Evolutionary conservation across 192 early-diverging fungal genomes (phyloP).

Genomic region (Coemansia sp.): DNA sequence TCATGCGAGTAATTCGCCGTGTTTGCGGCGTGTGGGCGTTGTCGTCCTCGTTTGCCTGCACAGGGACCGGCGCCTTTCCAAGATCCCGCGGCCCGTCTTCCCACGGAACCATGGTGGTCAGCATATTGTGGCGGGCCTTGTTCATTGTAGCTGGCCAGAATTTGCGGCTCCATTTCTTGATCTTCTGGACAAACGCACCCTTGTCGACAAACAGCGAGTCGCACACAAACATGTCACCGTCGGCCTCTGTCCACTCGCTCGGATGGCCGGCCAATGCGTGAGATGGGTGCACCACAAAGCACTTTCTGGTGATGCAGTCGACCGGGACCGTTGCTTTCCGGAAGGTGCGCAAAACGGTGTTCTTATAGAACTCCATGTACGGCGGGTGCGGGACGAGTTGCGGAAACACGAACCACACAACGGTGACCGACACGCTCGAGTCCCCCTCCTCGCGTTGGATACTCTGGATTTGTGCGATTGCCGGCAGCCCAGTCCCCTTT

Average conservation of each 20-base stretch:
- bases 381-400: conserved; percentile 35
- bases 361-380: conserved; percentile 41
- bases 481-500: conserved; percentile 16
- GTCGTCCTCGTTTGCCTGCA: conserved; percentile 11
- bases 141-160: conserved; percentile 40
- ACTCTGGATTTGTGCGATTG: conserved; percentile 38
- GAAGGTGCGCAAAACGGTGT: conserved; percentile 35
- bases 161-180: conserved; percentile 31
- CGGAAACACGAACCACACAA: conserved; percentile 43
- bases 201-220: conserved; percentile 45
- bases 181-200: conserved; percentile 42
- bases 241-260: conserved; percentile 30
- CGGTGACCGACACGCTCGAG: conserved; percentile 1
- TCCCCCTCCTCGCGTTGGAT: conserved; percentile 15
- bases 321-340: conserved; percentile 30
- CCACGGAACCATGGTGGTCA: conserved; percentile 36
- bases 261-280: conserved; percentile 39
- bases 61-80: conserved; percentile 17
- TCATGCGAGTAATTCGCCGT: conserved; percentile 25
- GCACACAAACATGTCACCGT: conserved; percentile 35
- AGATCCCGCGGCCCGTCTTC: conserved; percentile 27
- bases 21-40: conserved; percentile 24
- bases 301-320: conserved; percentile 15
- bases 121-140: conserved; percentile 26
- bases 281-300: conserved; percentile 38